These are phyloP conservation scores for Fraxinus greggii DNA, from an alignment of 305 asterid species.

Conservation along the genomic window DNA sequence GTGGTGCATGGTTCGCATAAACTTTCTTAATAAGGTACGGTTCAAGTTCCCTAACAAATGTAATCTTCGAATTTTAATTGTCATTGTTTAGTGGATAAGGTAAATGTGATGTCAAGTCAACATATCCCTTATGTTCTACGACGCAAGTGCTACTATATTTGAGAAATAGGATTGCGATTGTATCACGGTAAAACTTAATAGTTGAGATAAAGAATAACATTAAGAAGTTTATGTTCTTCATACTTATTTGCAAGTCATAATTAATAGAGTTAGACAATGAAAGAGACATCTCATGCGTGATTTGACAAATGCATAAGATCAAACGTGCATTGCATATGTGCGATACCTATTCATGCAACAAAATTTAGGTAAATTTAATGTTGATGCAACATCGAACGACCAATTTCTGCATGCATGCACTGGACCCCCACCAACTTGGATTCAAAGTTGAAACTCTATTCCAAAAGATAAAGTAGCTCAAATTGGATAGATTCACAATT, in stretches of 20 bases:
- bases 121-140: neutral
- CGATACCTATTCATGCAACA: neutral
- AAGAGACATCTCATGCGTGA: neutral
- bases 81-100: neutral
- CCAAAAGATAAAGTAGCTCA: neutral
- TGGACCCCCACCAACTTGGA: conserved; percentile 7
- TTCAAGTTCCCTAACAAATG: neutral
- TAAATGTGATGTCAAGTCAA: neutral
- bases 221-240: no score
- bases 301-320: neutral
- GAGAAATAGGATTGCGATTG: neutral
- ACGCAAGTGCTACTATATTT: neutral
- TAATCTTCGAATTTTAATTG: neutral
- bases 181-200: neutral
- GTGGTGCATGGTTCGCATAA: neutral
- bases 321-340: neutral
- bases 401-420: neutral
- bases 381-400: neutral
- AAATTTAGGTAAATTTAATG: neutral
- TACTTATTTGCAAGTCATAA: no score
- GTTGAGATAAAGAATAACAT: no score
- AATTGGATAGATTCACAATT: neutral
- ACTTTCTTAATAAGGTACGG: neutral
- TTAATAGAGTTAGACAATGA: neutral
- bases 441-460: neutral